Evolutionary conservation across 257 asterid genomes (phyloP).

Genomic region (Cruciata laevipes): DNA sequence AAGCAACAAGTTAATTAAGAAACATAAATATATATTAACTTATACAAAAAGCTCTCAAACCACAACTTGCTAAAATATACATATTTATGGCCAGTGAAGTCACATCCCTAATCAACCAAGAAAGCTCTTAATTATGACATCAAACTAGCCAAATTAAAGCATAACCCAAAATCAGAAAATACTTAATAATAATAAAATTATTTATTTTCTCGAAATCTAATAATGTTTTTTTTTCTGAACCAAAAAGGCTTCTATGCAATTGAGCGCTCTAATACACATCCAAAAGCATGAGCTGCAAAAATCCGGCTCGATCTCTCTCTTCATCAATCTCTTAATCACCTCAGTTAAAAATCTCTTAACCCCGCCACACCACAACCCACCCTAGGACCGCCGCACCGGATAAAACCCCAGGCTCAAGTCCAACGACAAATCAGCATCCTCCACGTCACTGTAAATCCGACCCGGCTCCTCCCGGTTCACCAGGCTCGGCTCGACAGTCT

Average conservation of each 20-base stretch:
- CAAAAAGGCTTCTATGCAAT: background rate
- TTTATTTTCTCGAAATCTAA: no score
- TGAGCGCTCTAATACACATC: slow-evolving; percentile 3
- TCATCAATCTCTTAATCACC: slow-evolving; percentile 21
- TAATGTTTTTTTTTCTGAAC: background rate
- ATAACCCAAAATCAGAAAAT: background rate
- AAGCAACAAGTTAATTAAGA: background rate
- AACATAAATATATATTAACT: background rate
- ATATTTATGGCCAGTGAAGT: background rate
- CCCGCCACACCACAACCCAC: slow-evolving; percentile 18
- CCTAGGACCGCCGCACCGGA: slow-evolving; percentile 4
- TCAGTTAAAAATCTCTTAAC: slow-evolving; percentile 23
- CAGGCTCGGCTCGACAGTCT: slow-evolving; percentile 54
- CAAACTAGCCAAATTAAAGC: background rate
- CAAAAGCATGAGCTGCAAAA: slow-evolving; percentile 17
- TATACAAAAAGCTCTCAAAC: slow-evolving; percentile 1
- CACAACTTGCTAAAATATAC: slow-evolving; percentile 11
- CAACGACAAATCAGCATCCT: slow-evolving; percentile 26
- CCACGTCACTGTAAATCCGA: slow-evolving; percentile 14
- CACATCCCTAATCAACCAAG: background rate
- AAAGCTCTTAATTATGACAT: background rate
- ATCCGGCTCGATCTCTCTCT: background rate
- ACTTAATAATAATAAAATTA: background rate
- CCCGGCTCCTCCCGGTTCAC: slow-evolving; percentile 20
- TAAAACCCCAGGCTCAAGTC: slow-evolving; percentile 45